These are phyloP conservation scores for Xylogone sp. DNA, from an alignment of 2,329 filamentous ascomycete genomes.

Conservation along the genomic window DNA sequence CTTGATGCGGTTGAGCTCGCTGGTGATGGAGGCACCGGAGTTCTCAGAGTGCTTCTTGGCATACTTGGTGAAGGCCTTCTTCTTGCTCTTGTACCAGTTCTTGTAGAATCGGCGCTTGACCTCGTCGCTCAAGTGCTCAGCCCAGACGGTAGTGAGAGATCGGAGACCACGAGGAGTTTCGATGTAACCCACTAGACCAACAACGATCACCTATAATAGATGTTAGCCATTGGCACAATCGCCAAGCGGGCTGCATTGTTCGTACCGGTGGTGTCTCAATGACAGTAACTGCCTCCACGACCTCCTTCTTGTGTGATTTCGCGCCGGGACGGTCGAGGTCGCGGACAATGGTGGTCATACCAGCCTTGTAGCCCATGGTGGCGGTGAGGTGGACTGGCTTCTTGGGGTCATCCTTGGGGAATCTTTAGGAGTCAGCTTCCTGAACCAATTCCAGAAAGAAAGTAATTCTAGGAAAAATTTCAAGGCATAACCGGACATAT, in stretches of 20 bases:
- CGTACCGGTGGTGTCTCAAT: conserved; percentile 95
- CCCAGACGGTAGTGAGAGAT: conserved; percentile 99
- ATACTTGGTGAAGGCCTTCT: conserved; percentile 99
- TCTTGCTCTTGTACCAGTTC: conserved; percentile 99
- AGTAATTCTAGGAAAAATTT: conserved; percentile 21
- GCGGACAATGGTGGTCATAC: conserved; percentile 99
- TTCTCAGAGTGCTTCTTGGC: conserved; percentile 99
- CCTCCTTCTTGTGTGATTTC: conserved; percentile 99
- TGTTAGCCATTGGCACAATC: conserved; percentile 68
- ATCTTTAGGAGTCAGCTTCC: conserved; percentile 49
- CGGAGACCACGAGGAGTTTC: conserved; percentile 99
- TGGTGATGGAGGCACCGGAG: conserved; percentile 84
- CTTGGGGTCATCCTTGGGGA: conserved; percentile 99
- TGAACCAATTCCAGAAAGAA: conserved; percentile 19
- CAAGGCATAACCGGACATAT: too few relatives aligned
- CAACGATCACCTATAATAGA: conserved; percentile 88
- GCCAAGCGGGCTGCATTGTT: conserved; percentile 79
- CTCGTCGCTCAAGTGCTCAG: conserved; percentile 98
- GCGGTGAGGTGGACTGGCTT: conserved; percentile 99
- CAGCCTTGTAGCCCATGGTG: conserved; percentile 99
- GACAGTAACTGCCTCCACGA: conserved; percentile 83
- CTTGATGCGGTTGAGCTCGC: conserved; percentile 99
- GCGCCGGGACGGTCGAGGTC: conserved; percentile 92
- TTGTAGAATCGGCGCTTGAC: conserved; percentile 99
- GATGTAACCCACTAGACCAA: conserved; percentile 99